phyloP scores from a whole-genome alignment of 2,329 filamentous ascomycete species.

The Fusarium brachygibbosum region DNA sequence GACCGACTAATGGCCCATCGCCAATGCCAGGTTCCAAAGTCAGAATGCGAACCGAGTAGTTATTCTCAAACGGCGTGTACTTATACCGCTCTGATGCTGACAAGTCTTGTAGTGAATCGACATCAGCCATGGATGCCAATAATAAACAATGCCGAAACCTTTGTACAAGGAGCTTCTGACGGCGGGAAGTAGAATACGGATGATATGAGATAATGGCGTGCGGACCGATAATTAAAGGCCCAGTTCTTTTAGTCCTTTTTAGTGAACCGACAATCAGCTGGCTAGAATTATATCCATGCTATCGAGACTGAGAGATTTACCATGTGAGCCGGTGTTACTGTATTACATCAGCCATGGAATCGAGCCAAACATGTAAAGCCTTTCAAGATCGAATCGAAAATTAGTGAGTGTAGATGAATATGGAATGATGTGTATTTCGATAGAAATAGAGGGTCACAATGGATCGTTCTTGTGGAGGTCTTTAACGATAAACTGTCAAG shows the following conservation, averaged over 20 bases:
- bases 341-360: not conserved
- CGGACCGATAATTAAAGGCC: conserved; percentile 12
- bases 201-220: not conserved
- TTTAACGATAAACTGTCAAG: not conserved
- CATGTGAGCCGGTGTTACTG: not conserved
- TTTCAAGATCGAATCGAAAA: conserved; percentile 6
- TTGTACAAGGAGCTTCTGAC: not conserved
- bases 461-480: not conserved
- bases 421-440: not conserved
- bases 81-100: conserved; percentile 22
- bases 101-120: not conserved
- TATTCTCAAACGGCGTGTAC: conserved; percentile 44
- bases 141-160: not conserved
- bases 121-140: conserved; percentile 36
- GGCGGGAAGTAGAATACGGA: not conserved
- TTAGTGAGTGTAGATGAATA: not conserved
- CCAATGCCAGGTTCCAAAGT: conserved; percentile 50
- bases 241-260: conserved; percentile 24
- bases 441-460: not conserved
- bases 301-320: not conserved
- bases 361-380: not conserved
- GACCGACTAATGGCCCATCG: conserved; percentile 49
- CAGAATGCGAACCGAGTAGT: conserved; percentile 51
- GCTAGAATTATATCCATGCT: not conserved
- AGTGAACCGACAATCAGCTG: not conserved